Evolutionary conservation across 2,329 filamentous ascomycete species (phyloP), one percentile per base, ranked within the genome.

Genomic region (Phaeomoniella chlamydospora): DNA sequence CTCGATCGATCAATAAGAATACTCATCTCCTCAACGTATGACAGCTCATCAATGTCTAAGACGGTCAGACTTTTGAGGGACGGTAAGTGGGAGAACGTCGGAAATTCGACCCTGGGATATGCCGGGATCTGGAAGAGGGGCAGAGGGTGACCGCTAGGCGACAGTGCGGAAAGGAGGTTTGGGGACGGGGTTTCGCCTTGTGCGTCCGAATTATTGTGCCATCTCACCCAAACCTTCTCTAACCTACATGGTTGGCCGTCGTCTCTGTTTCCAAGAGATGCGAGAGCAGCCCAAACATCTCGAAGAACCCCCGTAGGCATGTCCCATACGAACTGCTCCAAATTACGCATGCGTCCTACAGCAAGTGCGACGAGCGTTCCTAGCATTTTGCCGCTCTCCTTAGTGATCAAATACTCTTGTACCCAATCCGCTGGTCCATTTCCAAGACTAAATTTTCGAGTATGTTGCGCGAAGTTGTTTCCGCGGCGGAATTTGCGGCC

Each of bases 311-410:
- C 84, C 0, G 83, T 90, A 1, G 83, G 83, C 83, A 90, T 88
- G 49, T 92, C 83, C 83, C 83, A 90, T 3, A 83, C 67, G 49
- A 90, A 90, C 0, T 75, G 77, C 56, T 90, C 83, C 29, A 92
- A 65, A 48, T 83, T 84, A 35, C 74, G 64, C 83, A 90, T 90
- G 42, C 80, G 77, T 31, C 77, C 75, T n/a, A 90, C 67, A 10
- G 82, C 80, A 43, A 87, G 60, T 6, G 82, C 80, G 10, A 86
- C 82, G 34, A 90, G 61, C 1, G 81, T 88, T 4, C 82, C 81
- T n/a, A 90, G 67, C 81, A 90, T 86, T 59, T 88, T 90, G 3
- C 84, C 84, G 38, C 78, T 77, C 52, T 88, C 82, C 56, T 86
- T 87, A 2, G 72, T 78, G 47, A 88, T 82, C 42, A 81, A 71